These are phyloP conservation scores for Bondarzewia mesenterica DNA, from an alignment of 1,284 basidiomycete genomes.

Conservation along the genomic window DNA sequence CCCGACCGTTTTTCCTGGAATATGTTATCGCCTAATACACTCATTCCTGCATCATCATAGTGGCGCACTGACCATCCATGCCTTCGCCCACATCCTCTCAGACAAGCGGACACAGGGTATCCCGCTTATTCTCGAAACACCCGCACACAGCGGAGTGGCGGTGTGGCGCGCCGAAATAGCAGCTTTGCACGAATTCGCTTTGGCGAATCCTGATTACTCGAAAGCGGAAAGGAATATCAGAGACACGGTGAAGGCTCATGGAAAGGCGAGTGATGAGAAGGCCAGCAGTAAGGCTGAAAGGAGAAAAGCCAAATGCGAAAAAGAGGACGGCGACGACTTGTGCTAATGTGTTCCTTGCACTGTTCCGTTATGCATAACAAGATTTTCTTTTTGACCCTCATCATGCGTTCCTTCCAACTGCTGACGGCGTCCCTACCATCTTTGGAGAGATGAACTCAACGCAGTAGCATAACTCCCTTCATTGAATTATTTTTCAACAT, in stretches of 20 bases:
- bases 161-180: slow-evolving; percentile 72
- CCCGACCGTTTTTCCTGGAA: slow-evolving; percentile 7
- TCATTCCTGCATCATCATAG: slow-evolving; percentile 24
- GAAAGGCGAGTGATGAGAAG: neutral
- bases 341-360: neutral
- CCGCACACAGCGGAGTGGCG: slow-evolving; percentile 45
- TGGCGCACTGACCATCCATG: slow-evolving; percentile 56
- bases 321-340: neutral
- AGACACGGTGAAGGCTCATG: neutral
- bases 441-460: too few relatives aligned
- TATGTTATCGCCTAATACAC: neutral
- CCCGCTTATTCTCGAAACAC: slow-evolving; percentile 80
- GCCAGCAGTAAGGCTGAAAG: neutral
- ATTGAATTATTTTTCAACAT: too few relatives aligned
- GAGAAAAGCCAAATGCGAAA: neutral
- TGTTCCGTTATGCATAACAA: too few relatives aligned
- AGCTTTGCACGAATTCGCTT: slow-evolving; percentile 32
- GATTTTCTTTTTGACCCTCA: too few relatives aligned
- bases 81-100: slow-evolving; percentile 63
- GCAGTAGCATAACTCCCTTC: too few relatives aligned
- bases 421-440: too few relatives aligned
- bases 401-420: too few relatives aligned
- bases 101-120: slow-evolving; percentile 64
- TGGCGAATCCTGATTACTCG: neutral
- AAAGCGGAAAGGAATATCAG: neutral